phyloP scores from a whole-genome alignment of 441 rosid genomes.

The Metrosideros polymorpha region DNA sequence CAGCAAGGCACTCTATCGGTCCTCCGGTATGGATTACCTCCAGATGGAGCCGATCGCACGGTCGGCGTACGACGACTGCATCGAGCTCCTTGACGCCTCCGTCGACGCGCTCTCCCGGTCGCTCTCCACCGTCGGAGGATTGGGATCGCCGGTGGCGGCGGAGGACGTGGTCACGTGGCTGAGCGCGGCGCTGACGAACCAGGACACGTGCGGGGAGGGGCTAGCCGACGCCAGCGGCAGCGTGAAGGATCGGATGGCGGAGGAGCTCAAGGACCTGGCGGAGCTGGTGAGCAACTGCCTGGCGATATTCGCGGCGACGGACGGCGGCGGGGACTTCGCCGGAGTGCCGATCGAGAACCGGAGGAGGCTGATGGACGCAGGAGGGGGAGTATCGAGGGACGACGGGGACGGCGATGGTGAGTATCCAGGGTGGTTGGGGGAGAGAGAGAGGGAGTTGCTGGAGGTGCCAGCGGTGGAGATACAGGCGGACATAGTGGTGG shows the following conservation, averaged over 20 bases:
- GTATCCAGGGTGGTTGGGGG: constrained; percentile 62
- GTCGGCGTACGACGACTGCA: constrained; percentile 77
- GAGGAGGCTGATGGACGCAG: constrained; percentile 10
- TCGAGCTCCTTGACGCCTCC: constrained; percentile 84
- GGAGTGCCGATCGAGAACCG: constrained; percentile 90
- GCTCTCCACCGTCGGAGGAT: constrained; percentile 28
- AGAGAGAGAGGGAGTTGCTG: constrained; percentile 54
- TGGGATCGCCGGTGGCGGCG: not conserved
- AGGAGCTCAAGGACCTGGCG: constrained; percentile 47
- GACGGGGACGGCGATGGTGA: not conserved
- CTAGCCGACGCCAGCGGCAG: constrained; percentile 40
- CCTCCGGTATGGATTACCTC: constrained; percentile 38
- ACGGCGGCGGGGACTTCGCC: constrained; percentile 32
- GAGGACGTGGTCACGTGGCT: constrained; percentile 87
- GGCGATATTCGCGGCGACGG: constrained; percentile 48
- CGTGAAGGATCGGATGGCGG: constrained; percentile 57
- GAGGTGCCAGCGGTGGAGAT: constrained; percentile 40
- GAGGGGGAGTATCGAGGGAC: constrained; percentile 9
- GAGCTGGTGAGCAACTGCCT: constrained; percentile 84
- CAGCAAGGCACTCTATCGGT: constrained; percentile 54
- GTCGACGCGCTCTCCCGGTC: constrained; percentile 66
- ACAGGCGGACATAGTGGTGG: constrained; percentile 78
- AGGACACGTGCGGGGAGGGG: constrained; percentile 89
- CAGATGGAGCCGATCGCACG: constrained; percentile 53
- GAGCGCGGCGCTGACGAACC: constrained; percentile 81